Percentiles rank a stretch among this genome's conserved stretches.
These are phyloP conservation scores for Backusella westeae DNA, from an alignment of 192 early-diverging fungal genomes.

Conservation along the genomic window DNA sequence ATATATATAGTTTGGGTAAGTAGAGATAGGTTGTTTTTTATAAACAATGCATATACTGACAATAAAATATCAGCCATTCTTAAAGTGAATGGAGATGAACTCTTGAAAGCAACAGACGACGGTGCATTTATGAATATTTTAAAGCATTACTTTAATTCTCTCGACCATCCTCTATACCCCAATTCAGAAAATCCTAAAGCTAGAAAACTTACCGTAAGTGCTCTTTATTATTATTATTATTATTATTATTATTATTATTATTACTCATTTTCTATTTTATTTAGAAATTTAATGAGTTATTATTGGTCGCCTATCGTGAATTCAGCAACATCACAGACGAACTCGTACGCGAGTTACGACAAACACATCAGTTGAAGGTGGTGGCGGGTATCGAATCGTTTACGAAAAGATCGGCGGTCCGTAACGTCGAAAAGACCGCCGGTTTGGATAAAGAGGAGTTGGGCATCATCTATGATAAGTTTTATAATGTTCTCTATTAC, in stretches of 20 bases:
- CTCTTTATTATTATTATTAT: too few species aligned
- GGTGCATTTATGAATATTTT: constrained; percentile 63
- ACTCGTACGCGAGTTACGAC: constrained; percentile 68
- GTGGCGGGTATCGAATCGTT: constrained; percentile 83
- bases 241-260: too few species aligned
- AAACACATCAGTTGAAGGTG: constrained; percentile 76
- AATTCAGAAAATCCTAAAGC: constrained; percentile 43
- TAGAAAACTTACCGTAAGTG: constrained; percentile 44
- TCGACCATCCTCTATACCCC: constrained; percentile 67
- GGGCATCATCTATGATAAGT: constrained; percentile 78
- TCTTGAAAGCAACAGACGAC: constrained; percentile 54
- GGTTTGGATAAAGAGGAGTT: constrained; percentile 77
- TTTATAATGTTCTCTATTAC: constrained; percentile 70
- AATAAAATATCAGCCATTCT: constrained; percentile 58
- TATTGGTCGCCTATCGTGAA: constrained; percentile 78
- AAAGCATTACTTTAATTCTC: constrained; percentile 71
- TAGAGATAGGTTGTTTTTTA: not conserved
- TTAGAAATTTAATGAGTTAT: constrained; percentile 69
- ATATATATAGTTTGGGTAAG: not conserved
- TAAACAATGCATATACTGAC: not conserved
- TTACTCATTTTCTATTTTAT: too few species aligned
- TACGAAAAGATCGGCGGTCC: constrained; percentile 74
- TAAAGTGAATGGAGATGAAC: constrained; percentile 73
- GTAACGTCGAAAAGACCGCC: constrained; percentile 61
- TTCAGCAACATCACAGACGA: constrained; percentile 73